Base-by-base conservation (phyloP, 345 rosid genomes). In the Populus euphratica region DNA sequence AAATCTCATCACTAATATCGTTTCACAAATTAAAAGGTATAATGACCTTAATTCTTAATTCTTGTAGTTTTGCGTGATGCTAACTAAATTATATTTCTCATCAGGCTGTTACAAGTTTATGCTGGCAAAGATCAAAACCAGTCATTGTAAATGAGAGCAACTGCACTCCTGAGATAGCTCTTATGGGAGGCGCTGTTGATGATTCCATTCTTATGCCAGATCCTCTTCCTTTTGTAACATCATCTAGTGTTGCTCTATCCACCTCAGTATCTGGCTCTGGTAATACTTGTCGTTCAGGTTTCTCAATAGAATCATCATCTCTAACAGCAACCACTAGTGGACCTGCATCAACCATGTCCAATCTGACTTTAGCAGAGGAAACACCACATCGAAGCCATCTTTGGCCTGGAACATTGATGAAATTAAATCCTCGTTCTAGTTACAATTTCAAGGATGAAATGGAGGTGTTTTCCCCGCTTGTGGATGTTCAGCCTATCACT, bases 41-140 rank as follows among this genome's bases (percentile, higher is more conserved):
- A 8, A 54, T 20, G 8, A 21, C 25, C 25, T 70, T 73, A 59
- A 31, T 84, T 70, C 47, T 71, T 70, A 27, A 27, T 27, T 27
- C 29, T 71, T 70, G 20, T n/a, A 62, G 39, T 76, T 33, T 49
- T 72, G 65, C 44, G 70, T 80, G 62, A 78, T 78, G 75, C 77
- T 80, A 61, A 85, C 13, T 74, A 54, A 76, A 39, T 76, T 68
- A 69, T 36, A 56, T 70, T 82, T 59, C 78, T 81, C 35, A 71
- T 79, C 88, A 96, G 99, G 98, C 94, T 64, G 96, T 96, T 76
- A 83, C 97, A 68, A 92, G 98, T 87, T 89, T 96, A 81, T 90
- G 97, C 85, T 96, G 97, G 98, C 98, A 96, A 86, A 92, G 97
- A 88, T 91, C 93, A 75, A 94, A 94, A 89, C 93, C 98, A 74